A percentile compares a stretch with the other conserved stretches of the same genome.
phyloP scores from a whole-genome alignment of 129 eudicot species.

The Arctium minus region DNA sequence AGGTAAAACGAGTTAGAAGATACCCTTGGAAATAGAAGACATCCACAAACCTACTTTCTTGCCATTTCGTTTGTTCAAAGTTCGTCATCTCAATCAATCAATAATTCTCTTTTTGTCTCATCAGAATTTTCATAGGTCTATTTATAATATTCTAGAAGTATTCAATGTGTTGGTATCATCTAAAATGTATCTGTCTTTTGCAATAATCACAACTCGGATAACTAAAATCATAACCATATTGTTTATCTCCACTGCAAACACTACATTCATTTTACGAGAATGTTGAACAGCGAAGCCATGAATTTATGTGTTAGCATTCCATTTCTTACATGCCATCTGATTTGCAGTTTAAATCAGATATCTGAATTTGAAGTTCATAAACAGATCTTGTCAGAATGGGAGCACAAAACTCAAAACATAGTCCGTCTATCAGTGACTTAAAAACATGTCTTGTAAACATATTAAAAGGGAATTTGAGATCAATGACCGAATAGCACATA shows the following conservation, averaged over 20 bases:
- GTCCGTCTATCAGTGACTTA: background rate
- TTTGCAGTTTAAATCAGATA: background rate
- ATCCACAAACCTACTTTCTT: background rate
- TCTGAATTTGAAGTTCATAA: background rate
- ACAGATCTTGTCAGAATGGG: background rate
- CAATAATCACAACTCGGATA: background rate
- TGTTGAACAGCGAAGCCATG: background rate
- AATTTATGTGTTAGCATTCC: background rate
- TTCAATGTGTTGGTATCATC: background rate
- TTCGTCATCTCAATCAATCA: background rate
- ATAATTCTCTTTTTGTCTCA: background rate
- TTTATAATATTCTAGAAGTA: background rate
- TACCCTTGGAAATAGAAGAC: background rate
- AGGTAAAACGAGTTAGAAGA: background rate
- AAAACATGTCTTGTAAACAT: background rate
- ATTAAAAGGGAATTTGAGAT: background rate
- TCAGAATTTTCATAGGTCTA: background rate
- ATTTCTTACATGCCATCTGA: slow-evolving; percentile 3
- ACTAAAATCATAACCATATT: background rate
- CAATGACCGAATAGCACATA: slow-evolving; percentile 6
- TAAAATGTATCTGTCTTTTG: background rate
- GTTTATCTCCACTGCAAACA: background rate
- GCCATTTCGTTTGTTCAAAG: background rate
- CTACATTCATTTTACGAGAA: background rate
- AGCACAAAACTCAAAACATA: slow-evolving; percentile 6